A percentile compares a stretch with the other conserved stretches of the same genome.
Evolutionary conservation across 306 rosid genomes (phyloP).

Genomic region (Cicer arietinum): DNA sequence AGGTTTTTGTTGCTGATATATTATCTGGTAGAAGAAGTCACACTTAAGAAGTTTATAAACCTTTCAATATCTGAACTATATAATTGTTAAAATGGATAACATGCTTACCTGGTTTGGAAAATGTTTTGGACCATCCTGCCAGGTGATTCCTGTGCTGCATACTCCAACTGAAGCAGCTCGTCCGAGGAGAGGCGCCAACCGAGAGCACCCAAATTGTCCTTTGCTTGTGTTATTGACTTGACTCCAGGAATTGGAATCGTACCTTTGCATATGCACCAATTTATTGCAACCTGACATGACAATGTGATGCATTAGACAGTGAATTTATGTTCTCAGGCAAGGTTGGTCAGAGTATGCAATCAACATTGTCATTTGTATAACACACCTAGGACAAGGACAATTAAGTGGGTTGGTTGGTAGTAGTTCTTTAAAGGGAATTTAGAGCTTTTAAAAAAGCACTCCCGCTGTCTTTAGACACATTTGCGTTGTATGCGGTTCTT

Average conservation of each 20-base stretch:
- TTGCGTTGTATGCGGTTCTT: too few species aligned
- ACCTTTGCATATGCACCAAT: constrained; percentile 92
- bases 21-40: constrained; percentile 40
- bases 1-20: not conserved
- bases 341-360: constrained; percentile 17
- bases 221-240: constrained; percentile 77
- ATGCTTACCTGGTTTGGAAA: constrained; percentile 81
- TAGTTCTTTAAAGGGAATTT: constrained; percentile 20
- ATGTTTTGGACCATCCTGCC: constrained; percentile 84
- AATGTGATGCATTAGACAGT: constrained; percentile 22
- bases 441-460: constrained; percentile 5
- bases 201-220: constrained; percentile 90
- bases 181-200: constrained; percentile 76
- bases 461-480: too few species aligned
- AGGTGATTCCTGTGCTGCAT: constrained; percentile 72
- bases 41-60: not conserved
- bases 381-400: constrained; percentile 29
- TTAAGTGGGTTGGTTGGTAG: constrained; percentile 34
- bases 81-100: not conserved
- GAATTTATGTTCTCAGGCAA: constrained; percentile 2
- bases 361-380: constrained; percentile 29
- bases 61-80: not conserved
- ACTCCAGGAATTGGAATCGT: constrained; percentile 91
- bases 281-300: constrained; percentile 82
- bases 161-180: constrained; percentile 70